Base-by-base conservation (phyloP, 169 alveolate genomes). In the Miamiensis avidus region DNA sequence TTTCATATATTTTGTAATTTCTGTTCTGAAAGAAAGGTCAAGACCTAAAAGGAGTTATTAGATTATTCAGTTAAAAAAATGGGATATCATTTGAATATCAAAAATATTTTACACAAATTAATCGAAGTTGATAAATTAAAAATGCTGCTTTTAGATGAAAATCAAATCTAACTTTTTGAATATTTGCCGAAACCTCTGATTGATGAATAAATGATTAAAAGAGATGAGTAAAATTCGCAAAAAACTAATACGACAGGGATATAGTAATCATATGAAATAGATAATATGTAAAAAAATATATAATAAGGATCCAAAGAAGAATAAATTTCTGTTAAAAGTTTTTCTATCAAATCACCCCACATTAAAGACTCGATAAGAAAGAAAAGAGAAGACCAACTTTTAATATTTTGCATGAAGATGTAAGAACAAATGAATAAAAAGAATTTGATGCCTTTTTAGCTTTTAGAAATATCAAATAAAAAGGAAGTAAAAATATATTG, bases 101-200 rank as follows among this genome's bases (percentile, higher is more conserved):
- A 33, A 25, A 33, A 77, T 34, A 77, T 77, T 26, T 33, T 77
- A 15, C 34, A 77, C 28, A 77, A 77, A 30, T 31, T 77, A 0
- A n/a, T 77, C 0, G 82, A 77, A 34, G 33, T 77, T 1, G 82
- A 77, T 33, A 77, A 77, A 69, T 33, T 77, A 29, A 77, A 77
- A 29, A 77, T 77, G 73, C 82, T 77, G 31, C 33, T 77, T 25
- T n/a, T 77, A 6, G 82, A 77, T n/a, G 82, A 77, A n/a, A 33
- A 77, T 77, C 33, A 77, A 33, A 77, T 77, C 6, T 32, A 77
- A 31, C 33, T 77, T 25, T 34, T 77, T 27, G 82, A 77, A 33
- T 77, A 33, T 30, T 26, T 77, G 29, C 82, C 82, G 15, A 77
- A 77, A 27, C 82, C 82, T 49, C 20, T 49, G 20, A 49, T 49